Conservation (phyloP, 768 basidiomycete genomes). For the Psilocybe cyanescens region DNA sequence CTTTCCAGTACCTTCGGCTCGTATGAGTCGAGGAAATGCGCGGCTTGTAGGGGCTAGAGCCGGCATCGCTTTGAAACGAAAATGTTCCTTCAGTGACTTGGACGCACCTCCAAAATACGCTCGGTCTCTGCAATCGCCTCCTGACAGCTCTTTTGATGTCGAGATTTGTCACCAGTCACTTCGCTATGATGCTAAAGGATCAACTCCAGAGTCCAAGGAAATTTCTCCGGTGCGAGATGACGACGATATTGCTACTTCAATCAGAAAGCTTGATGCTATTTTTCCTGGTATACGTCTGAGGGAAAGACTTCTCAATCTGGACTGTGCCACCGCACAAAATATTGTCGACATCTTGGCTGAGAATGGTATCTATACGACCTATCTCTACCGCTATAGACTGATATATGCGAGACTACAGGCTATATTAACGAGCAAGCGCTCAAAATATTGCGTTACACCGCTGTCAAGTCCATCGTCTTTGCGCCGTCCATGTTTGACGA, state of each 20-base stretch:
- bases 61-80: conserved; percentile 28
- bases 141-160: conserved; percentile 50
- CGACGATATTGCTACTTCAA: conserved; percentile 33
- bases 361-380: conserved; percentile 29
- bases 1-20: conserved; percentile 10
- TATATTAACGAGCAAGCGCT: conserved; percentile 50
- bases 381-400: neutral
- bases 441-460: conserved; percentile 46
- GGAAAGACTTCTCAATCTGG: conserved; percentile 38
- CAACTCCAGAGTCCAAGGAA: conserved; percentile 13
- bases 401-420: conserved; percentile 32
- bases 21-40: too few species aligned
- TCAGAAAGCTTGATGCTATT: conserved; percentile 41
- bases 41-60: neutral
- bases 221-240: neutral
- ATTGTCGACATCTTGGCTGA: conserved; percentile 44
- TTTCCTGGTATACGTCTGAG: conserved; percentile 54
- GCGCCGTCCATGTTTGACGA: conserved; percentile 48
- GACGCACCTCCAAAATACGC: conserved; percentile 44
- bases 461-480: conserved; percentile 47
- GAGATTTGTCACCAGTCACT: conserved; percentile 40
- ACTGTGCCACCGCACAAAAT: conserved; percentile 40
- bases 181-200: conserved; percentile 18
- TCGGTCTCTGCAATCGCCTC: conserved; percentile 43
- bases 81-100: conserved; percentile 43